Conservation (phyloP, 2,329 filamentous ascomycete species). For the Harringtonia lauricola region DNA sequence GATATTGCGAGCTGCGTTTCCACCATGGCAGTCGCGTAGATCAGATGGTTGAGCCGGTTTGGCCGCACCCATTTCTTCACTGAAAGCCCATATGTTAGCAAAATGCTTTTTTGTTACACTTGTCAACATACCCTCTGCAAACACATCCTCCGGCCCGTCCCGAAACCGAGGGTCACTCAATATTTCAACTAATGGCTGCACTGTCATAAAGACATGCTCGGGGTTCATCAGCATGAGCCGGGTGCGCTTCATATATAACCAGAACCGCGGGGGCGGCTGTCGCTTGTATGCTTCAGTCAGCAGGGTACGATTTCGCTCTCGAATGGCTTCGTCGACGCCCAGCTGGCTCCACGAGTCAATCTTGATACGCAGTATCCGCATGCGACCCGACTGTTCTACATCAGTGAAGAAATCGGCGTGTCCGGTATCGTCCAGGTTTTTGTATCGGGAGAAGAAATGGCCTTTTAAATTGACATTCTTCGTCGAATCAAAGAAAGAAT, state of each 20-base stretch:
- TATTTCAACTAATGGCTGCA: not conserved
- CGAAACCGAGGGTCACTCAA: not conserved
- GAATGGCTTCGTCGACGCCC: conserved; percentile 17
- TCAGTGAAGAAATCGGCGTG: too few species aligned
- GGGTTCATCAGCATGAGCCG: not conserved
- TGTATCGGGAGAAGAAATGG: too few species aligned
- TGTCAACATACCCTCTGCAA: not conserved
- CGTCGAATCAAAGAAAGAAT: too few species aligned
- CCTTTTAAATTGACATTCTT: too few species aligned
- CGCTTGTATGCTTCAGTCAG: conserved; percentile 15
- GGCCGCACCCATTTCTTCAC: not conserved
- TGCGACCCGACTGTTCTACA: conserved; percentile 12
- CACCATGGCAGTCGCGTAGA: not conserved
- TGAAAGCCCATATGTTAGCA: not conserved
- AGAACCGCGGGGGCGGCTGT: conserved; percentile 16
- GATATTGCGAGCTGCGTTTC: not conserved
- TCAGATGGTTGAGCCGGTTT: not conserved
- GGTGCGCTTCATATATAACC: conserved; percentile 10
- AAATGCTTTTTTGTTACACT: too few species aligned
- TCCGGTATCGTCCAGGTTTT: too few species aligned
- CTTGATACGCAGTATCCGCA: conserved; percentile 19
- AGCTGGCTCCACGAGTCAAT: conserved; percentile 18
- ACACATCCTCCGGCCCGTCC: not conserved
- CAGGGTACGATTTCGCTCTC: conserved; percentile 15
- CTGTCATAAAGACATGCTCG: not conserved